phyloP scores from a whole-genome alignment of 352 stramenopile species.

The Phytophthora vignae region DNA sequence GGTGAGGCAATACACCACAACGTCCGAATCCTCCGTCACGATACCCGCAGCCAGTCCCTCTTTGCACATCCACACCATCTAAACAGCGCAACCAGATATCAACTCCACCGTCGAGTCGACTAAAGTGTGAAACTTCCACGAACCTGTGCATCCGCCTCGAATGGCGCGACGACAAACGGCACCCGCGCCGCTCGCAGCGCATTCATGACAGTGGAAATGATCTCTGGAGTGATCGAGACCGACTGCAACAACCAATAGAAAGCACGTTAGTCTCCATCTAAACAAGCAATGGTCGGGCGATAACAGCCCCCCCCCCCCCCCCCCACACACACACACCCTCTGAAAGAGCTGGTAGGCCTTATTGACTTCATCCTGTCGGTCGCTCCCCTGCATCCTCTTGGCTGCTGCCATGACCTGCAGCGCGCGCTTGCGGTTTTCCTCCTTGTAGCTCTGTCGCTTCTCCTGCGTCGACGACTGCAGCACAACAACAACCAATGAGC shows the following conservation, averaged over 20 bases:
- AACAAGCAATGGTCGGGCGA: neutral
- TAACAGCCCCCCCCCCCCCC: neutral
- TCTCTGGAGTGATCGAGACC: conserved; percentile 70
- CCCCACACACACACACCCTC: too few relatives aligned
- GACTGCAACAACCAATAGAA: conserved; percentile 36
- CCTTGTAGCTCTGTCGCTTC: conserved; percentile 65
- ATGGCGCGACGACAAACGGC: conserved; percentile 75
- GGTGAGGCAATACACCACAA: conserved; percentile 79
- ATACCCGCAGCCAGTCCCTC: conserved; percentile 61
- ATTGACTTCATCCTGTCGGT: conserved; percentile 60
- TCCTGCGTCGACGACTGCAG: conserved; percentile 67
- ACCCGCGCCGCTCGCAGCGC: conserved; percentile 55
- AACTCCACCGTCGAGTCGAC: too few relatives aligned
- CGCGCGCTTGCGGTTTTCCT: conserved; percentile 63
- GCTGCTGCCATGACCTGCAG: conserved; percentile 61
- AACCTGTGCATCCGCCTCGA: conserved; percentile 77
- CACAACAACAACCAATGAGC: neutral
- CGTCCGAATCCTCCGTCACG: conserved; percentile 85
- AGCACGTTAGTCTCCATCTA: neutral
- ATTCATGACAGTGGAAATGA: conserved; percentile 67
- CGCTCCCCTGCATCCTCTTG: conserved; percentile 52
- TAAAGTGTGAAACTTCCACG: neutral
- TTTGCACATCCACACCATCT: conserved; percentile 89
- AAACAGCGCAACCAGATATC: neutral
- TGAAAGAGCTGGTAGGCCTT: conserved; percentile 73